phyloP scores from a whole-genome alignment of 176 grass and related monocot genomes.

The Oryza punctata region DNA sequence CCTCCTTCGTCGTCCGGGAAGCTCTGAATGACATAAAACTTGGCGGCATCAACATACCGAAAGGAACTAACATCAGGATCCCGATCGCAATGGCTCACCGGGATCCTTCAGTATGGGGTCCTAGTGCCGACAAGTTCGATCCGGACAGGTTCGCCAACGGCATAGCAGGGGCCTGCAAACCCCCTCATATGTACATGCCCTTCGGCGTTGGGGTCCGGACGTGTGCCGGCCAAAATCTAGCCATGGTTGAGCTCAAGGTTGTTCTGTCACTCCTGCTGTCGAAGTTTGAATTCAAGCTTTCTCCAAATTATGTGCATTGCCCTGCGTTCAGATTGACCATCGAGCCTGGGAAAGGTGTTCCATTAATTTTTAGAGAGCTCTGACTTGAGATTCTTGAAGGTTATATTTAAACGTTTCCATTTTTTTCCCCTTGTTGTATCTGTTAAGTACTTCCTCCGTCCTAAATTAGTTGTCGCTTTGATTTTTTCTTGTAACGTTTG shows the following conservation, averaged over 20 bases:
- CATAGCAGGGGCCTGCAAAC: conserved; percentile 51
- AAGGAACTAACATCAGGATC: conserved; percentile 53
- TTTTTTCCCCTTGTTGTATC: not conserved
- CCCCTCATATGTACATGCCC: conserved; percentile 63
- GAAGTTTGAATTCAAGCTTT: conserved; percentile 52
- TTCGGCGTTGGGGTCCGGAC: conserved; percentile 63
- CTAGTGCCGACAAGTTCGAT: conserved; percentile 56
- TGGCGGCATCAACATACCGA: conserved; percentile 46
- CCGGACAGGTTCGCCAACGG: conserved; percentile 60
- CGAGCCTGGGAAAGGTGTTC: conserved; percentile 54
- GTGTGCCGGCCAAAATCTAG: conserved; percentile 78
- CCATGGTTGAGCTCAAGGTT: conserved; percentile 76
- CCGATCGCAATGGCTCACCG: conserved; percentile 48
- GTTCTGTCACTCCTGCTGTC: conserved; percentile 56
- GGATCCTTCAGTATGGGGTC: conserved; percentile 47
- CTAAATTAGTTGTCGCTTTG: too few relatives aligned
- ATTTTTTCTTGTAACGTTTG: too few relatives aligned
- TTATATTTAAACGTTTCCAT: too few relatives aligned
- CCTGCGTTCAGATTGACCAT: conserved; percentile 56
- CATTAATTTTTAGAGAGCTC: conserved; percentile 41
- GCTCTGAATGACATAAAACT: conserved; percentile 52
- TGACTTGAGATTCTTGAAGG: not conserved
- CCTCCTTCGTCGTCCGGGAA: conserved; percentile 46
- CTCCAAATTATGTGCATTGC: conserved; percentile 53
- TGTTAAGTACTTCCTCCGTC: not conserved